phyloP scores from a whole-genome alignment of 2,329 filamentous ascomycete species.

The Ceratocystis cacaofunesta region DNA sequence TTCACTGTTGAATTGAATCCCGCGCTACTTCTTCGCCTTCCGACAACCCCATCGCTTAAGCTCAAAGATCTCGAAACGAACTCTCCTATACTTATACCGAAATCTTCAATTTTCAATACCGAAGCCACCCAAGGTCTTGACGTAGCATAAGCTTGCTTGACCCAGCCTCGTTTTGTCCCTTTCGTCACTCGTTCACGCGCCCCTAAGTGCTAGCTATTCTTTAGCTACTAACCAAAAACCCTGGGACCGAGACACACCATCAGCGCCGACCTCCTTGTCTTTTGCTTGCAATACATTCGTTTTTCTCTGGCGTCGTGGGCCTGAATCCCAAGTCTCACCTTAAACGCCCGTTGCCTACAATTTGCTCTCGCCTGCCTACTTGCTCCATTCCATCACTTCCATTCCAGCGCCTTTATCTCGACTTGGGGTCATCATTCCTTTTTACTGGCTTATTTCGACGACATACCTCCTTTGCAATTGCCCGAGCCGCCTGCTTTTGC shows the following conservation, averaged over 20 bases:
- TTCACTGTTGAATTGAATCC: background rate
- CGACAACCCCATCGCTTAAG: background rate
- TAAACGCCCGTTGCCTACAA: background rate
- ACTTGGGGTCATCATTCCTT: background rate
- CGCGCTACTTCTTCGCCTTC: background rate
- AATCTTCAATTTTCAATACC: background rate
- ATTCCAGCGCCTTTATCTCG: background rate
- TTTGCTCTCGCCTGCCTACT: background rate
- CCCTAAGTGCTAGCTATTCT: background rate
- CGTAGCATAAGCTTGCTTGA: background rate
- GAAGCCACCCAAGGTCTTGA: background rate
- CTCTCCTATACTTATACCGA: background rate
- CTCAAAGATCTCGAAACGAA: background rate
- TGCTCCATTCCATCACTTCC: background rate
- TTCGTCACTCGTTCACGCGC: background rate
- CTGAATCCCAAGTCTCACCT: background rate
- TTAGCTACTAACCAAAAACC: background rate
- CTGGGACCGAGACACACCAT: background rate
- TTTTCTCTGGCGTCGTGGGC: background rate
- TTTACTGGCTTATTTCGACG: slow-evolving; percentile 3
- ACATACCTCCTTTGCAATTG: background rate
- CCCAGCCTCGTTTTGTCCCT: background rate
- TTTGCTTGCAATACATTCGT: background rate
- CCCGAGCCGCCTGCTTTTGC: background rate
- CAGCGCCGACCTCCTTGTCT: background rate